Evolutionary conservation across 2,329 filamentous ascomycete genomes (phyloP).

Genomic region (Verticillium tricorpus): DNA sequence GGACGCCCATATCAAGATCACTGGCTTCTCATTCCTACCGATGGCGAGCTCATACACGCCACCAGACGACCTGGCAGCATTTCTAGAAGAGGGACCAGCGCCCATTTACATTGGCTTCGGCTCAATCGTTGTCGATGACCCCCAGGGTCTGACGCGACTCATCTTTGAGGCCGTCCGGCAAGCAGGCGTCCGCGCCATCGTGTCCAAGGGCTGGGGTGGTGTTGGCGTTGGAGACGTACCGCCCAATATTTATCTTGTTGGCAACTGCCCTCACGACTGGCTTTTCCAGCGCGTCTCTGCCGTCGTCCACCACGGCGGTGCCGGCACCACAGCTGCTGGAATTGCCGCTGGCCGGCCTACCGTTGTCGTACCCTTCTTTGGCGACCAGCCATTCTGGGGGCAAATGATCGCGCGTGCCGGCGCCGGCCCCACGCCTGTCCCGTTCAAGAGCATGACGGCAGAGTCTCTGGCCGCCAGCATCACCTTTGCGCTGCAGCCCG

Average conservation of each 20-base stretch:
- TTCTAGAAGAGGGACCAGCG: conserved; percentile 50
- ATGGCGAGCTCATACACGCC: conserved; percentile 49
- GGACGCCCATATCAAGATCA: conserved; percentile 53
- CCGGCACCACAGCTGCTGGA: conserved; percentile 61
- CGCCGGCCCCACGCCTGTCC: conserved; percentile 54
- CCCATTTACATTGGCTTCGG: conserved; percentile 66
- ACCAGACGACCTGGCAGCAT: conserved; percentile 45
- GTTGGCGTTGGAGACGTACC: conserved; percentile 49
- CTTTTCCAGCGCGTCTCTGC: conserved; percentile 54
- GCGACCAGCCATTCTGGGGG: conserved; percentile 65
- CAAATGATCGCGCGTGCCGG: conserved; percentile 57
- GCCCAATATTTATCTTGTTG: conserved; percentile 54
- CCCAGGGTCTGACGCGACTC: conserved; percentile 49
- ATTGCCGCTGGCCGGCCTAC: conserved; percentile 56
- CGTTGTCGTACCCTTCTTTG: conserved; percentile 64
- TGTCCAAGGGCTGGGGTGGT: conserved; percentile 62
- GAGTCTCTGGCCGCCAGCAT: conserved; percentile 53
- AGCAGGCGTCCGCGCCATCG: conserved; percentile 54
- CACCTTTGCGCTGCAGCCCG: conserved; percentile 42
- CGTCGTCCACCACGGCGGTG: conserved; percentile 62
- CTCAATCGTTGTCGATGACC: conserved; percentile 61
- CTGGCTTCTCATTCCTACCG: conserved; percentile 59
- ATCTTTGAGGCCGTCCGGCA: conserved; percentile 55
- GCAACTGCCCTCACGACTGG: conserved; percentile 65
- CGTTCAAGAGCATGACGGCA: conserved; percentile 52